phyloP scores from a whole-genome alignment of 495 filamentous ascomycete genomes.

The Aspergillus sclerotioniger region DNA sequence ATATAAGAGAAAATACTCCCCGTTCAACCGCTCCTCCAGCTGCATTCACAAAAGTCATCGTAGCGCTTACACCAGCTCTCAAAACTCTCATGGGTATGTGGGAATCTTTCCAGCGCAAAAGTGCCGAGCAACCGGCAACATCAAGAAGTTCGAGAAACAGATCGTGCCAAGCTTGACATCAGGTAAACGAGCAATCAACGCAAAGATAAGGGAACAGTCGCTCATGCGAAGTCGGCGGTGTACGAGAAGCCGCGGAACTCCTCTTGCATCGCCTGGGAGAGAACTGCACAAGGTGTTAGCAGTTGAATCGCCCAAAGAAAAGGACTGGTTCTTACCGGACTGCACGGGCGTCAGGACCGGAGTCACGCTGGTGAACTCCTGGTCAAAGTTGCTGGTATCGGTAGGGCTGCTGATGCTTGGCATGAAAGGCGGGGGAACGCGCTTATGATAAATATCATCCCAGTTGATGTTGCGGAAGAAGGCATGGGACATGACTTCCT shows the following conservation, averaged over 20 bases:
- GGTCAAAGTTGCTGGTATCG: slow-evolving; percentile 99
- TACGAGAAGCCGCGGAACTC: slow-evolving; percentile 99
- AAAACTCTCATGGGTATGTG: slow-evolving; percentile 34
- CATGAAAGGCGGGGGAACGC: slow-evolving; percentile 81
- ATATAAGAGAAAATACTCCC: slow-evolving; percentile 13
- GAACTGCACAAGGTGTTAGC: slow-evolving; percentile 55
- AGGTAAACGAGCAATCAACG: slow-evolving; percentile 18
- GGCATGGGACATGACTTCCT: slow-evolving; percentile 98
- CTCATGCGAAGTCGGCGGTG: slow-evolving; percentile 67
- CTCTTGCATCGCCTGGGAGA: slow-evolving; percentile 99
- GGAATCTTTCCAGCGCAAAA: slow-evolving; percentile 21
- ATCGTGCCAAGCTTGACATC: slow-evolving; percentile 16
- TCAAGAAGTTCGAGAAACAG: slow-evolving; percentile 21
- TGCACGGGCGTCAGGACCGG: slow-evolving; percentile 96
- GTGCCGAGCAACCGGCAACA: slow-evolving; percentile 17
- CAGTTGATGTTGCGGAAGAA: slow-evolving; percentile 98
- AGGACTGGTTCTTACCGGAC: slow-evolving; percentile 69
- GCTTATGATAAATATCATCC: slow-evolving; percentile 97
- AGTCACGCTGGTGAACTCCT: slow-evolving; percentile 97
- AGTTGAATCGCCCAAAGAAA: slow-evolving; percentile 3
- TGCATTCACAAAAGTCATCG: slow-evolving; percentile 17
- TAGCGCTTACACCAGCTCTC: slow-evolving; percentile 21
- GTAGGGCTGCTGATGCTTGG: slow-evolving; percentile 86
- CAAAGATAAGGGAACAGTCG: slow-evolving; percentile 10
- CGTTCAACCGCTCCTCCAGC: slow-evolving; percentile 18